Conservation (phyloP, 495 filamentous ascomycete genomes). For the Cercophora scortea region DNA sequence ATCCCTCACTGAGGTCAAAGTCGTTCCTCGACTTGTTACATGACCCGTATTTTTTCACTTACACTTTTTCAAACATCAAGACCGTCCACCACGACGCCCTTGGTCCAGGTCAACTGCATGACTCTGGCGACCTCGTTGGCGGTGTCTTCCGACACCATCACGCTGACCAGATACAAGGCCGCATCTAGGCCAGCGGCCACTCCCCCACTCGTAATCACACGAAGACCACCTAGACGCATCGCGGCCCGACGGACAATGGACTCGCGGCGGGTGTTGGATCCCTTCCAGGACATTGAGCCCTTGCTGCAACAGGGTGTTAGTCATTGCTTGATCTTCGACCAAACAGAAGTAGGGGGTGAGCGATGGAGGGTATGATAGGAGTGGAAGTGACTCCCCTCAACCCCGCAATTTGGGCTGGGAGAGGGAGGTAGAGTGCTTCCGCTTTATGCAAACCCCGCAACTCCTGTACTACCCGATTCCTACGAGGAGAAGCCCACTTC, state of each 20-base stretch:
- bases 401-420: too few species aligned
- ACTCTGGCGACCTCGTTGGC: slow-evolving; percentile 59
- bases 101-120: slow-evolving; percentile 67
- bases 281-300: slow-evolving; percentile 64
- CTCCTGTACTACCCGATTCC: too few species aligned
- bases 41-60: neutral
- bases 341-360: too few species aligned
- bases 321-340: neutral
- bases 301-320: slow-evolving; percentile 34
- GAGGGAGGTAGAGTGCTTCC: too few species aligned
- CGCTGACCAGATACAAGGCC: slow-evolving; percentile 66
- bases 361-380: too few species aligned
- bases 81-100: slow-evolving; percentile 61
- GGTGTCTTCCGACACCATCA: slow-evolving; percentile 57
- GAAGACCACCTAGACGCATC: slow-evolving; percentile 59
- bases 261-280: slow-evolving; percentile 56
- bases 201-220: slow-evolving; percentile 70
- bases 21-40: neutral
- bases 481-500: too few species aligned
- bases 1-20: neutral
- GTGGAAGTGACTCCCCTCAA: too few species aligned
- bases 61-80: slow-evolving; percentile 54
- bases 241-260: slow-evolving; percentile 58
- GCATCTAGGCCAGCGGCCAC: slow-evolving; percentile 73
- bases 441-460: too few species aligned